Evolutionary conservation across 768 basidiomycete genomes (phyloP).

Genomic region (Termitomyces sp.): DNA sequence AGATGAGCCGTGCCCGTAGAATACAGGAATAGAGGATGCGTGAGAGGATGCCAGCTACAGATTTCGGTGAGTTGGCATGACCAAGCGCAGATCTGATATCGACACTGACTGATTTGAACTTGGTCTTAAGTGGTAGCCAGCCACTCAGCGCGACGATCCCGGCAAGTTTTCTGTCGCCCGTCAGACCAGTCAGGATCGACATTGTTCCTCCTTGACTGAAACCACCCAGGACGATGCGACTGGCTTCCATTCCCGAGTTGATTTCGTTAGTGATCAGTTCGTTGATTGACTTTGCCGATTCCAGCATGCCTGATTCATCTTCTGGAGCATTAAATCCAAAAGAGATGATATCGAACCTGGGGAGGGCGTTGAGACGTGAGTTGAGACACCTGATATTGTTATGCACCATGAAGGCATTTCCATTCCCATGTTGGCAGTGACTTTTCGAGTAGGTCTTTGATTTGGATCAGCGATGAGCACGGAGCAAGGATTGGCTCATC

Average conservation of each 20-base stretch:
- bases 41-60: slow-evolving; percentile 58
- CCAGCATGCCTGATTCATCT: slow-evolving; percentile 76
- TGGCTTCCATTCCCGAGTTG: slow-evolving; percentile 60
- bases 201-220: slow-evolving; percentile 87
- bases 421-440: slow-evolving; percentile 75
- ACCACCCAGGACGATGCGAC: slow-evolving; percentile 80
- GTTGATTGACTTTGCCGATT: slow-evolving; percentile 58
- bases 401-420: slow-evolving; percentile 73
- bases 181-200: slow-evolving; percentile 72
- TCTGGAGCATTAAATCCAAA: slow-evolving; percentile 62
- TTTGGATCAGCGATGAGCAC: slow-evolving; percentile 1
- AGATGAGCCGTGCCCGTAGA: slow-evolving; percentile 80
- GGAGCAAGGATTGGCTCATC: neutral
- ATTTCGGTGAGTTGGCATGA: slow-evolving; percentile 2
- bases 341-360: slow-evolving; percentile 75
- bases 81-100: neutral
- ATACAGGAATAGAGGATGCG: slow-evolving; percentile 65
- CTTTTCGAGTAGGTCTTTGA: slow-evolving; percentile 49
- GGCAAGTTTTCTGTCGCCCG: slow-evolving; percentile 60
- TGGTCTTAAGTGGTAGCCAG: slow-evolving; percentile 69
- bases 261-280: slow-evolving; percentile 73
- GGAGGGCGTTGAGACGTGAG: slow-evolving; percentile 3
- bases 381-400: slow-evolving; percentile 1
- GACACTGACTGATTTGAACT: slow-evolving; percentile 57
- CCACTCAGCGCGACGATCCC: slow-evolving; percentile 75